These are phyloP conservation scores for Taiozyma sp. DNA, from an alignment of 1,139 yeast genomes.

Conservation along the genomic window DNA sequence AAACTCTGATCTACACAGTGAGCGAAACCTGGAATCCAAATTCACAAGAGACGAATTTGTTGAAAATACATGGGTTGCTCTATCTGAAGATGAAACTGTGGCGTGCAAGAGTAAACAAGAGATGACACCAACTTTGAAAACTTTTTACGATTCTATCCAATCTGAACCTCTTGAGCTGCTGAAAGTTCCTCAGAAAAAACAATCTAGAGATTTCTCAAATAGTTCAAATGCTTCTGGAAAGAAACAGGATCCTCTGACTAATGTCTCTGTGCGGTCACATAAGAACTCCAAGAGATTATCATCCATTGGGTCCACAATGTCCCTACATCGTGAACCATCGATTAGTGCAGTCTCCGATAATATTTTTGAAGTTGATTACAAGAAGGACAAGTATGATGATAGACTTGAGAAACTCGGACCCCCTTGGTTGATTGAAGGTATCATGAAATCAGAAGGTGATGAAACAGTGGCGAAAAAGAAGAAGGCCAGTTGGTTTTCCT, in stretches of 20 bases:
- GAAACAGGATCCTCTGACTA: constrained; percentile 10
- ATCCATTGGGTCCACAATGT: constrained; percentile 17
- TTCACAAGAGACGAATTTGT: constrained; percentile 41
- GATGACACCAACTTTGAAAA: constrained; percentile 6
- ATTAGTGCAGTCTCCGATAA: constrained; percentile 22
- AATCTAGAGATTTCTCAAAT: constrained; percentile 6
- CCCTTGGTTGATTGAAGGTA: constrained; percentile 77
- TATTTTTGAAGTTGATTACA: constrained; percentile 17
- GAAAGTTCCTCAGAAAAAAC: constrained; percentile 1
- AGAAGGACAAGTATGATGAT: constrained; percentile 36
- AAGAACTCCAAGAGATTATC: constrained; percentile 16
- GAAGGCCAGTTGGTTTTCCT: constrained; percentile 18
- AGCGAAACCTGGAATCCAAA: constrained; percentile 33
- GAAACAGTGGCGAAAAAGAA: constrained; percentile 21
- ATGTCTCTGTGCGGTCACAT: constrained; percentile 16
- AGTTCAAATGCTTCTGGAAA: constrained; percentile 3
- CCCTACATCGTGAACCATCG: constrained; percentile 9
- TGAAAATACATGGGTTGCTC: constrained; percentile 45
- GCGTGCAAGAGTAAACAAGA: constrained; percentile 25
- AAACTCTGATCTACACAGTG: constrained; percentile 63
- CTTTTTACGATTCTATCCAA: constrained; percentile 13
- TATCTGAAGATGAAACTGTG: constrained; percentile 32
- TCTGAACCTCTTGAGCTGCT: constrained; percentile 14
- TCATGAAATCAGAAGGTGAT: constrained; percentile 38
- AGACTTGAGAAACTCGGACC: constrained; percentile 63